Percentiles rank a stretch among this genome's conserved stretches.
Evolutionary conservation across 1,284 basidiomycete species (phyloP).

Genomic region (Pseudomicrostroma phylloplanum): DNA sequence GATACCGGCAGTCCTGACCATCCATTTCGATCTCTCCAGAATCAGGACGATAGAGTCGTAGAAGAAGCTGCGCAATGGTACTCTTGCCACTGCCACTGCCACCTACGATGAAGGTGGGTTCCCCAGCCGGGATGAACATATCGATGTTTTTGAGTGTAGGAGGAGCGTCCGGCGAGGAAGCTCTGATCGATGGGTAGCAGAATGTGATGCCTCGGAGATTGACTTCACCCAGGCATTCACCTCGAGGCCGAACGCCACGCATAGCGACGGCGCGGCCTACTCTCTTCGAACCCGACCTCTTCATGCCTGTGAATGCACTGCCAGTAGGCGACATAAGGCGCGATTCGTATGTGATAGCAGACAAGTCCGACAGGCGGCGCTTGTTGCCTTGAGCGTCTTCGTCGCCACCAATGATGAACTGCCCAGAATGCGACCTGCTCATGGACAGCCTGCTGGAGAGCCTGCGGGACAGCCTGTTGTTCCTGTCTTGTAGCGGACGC

Average conservation of each 20-base stretch:
- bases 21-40: slow-evolving; percentile 64
- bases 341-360: slow-evolving; percentile 9
- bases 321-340: slow-evolving; percentile 2
- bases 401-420: too few relatives aligned
- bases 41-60: slow-evolving; percentile 64
- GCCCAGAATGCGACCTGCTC: not conserved
- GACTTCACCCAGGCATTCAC: slow-evolving; percentile 64
- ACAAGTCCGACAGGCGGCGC: not conserved
- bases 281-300: not conserved
- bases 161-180: slow-evolving; percentile 54
- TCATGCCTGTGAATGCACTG: not conserved
- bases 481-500: not conserved
- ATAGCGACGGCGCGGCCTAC: slow-evolving; percentile 13
- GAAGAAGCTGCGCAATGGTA: slow-evolving; percentile 76
- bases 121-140: slow-evolving; percentile 68
- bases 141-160: slow-evolving; percentile 62
- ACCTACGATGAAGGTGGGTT: slow-evolving; percentile 88
- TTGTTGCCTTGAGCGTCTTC: not conserved
- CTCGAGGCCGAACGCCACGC: slow-evolving; percentile 24
- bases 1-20: slow-evolving; percentile 64
- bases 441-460: not conserved
- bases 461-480: not conserved
- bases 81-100: slow-evolving; percentile 85
- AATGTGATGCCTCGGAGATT: slow-evolving; percentile 71
- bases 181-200: slow-evolving; percentile 70